Base-by-base conservation (phyloP, 2,329 filamentous ascomycete species). In the Penicillium hordei region DNA sequence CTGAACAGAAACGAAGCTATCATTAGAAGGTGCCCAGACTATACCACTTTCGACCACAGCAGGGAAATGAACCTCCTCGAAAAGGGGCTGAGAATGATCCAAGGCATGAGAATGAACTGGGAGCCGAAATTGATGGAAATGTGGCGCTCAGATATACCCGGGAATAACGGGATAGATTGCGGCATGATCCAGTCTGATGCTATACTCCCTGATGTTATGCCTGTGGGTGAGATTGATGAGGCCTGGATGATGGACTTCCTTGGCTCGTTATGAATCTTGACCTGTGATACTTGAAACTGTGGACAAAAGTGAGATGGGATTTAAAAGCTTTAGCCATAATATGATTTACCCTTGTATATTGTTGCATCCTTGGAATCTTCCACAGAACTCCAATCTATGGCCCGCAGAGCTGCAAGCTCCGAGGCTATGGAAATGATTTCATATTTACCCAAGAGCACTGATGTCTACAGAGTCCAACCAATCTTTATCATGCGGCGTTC, bases 171-270 rank as follows among this genome's bases (percentile, higher is more conserved):
- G 1, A 38, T 60, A 3, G 50, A 51, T 15, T 33, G 34, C 15
- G 36, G 50, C 6, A 59, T 60, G 29, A 39, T 43, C 21, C 55
- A 44, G 17, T 34, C 57, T 12, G 51, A 52, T 36, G n/a, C 51
- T 31, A n/a, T 57, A 8, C 48, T 63, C n/a, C 34, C 54, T n/a
- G 57, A 60, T 15, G 38, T 49, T n/a, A 48, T 64, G 25, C 49
- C 60, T 10, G 52, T 62, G n/a, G 53, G 25, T 51, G 60, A 43
- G 6, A 55, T 67, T 48, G 65, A 66, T 38, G 65, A 66, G 50
- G 48, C 52, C 17, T 67, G 62, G 64, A 66, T 67, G 64, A 52
- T 65, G 60, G 64, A 67, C 6, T 54, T 67, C 6, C 61, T 67
- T 50, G 62, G 64, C 8, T 52, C 63, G 3, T 43, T 63, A 42